A percentile compares a stretch with the other conserved stretches of the same genome.
These are phyloP conservation scores for Botrytis galanthina DNA, from an alignment of 2,329 filamentous ascomycete genomes.

Conservation along the genomic window DNA sequence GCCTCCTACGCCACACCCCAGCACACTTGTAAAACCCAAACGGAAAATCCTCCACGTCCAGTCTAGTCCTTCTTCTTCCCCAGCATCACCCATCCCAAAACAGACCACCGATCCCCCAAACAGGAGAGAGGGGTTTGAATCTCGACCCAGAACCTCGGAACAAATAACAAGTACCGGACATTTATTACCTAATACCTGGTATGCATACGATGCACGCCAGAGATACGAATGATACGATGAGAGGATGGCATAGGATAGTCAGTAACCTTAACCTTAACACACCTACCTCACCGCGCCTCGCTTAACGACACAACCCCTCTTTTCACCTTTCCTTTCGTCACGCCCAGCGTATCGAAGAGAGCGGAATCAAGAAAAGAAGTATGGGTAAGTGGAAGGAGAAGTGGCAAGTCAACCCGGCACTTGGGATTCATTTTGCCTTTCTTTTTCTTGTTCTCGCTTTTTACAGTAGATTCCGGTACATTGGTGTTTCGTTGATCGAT, in stretches of 20 bases:
- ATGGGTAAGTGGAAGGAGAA: background rate
- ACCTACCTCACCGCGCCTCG: background rate
- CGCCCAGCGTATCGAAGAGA: background rate
- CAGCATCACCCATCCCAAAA: background rate
- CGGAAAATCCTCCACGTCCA: background rate
- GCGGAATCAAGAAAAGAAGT: background rate
- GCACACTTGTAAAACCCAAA: background rate
- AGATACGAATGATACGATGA: background rate
- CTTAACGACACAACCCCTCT: background rate
- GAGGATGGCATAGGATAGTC: background rate
- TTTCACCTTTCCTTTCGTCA: background rate
- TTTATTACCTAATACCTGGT: background rate
- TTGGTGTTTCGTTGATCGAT: background rate
- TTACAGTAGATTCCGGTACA: accelerated
- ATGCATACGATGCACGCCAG: background rate
- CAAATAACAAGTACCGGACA: background rate
- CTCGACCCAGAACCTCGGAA: background rate
- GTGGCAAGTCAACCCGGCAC: background rate
- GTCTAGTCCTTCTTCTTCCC: background rate
- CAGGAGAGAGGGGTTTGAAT: background rate
- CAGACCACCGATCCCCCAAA: background rate
- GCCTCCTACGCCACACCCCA: background rate
- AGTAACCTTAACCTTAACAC: background rate
- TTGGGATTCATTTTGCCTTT: background rate
- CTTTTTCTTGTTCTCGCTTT: background rate